These are phyloP conservation scores for Tirmania nivea DNA, from an alignment of 495 filamentous ascomycete genomes.

Conservation along the genomic window DNA sequence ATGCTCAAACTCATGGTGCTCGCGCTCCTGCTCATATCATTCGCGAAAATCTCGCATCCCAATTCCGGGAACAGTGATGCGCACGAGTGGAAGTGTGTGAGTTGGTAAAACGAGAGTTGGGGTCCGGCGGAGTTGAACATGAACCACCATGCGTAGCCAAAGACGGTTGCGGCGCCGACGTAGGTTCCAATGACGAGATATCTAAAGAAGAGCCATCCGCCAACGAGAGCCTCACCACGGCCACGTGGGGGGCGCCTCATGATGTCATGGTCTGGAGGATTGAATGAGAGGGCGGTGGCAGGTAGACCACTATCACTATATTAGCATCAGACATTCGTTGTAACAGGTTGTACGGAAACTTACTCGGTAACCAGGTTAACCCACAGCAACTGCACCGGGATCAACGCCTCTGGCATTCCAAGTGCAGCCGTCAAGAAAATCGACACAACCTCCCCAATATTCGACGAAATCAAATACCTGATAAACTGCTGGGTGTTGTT, in stretches of 20 bases:
- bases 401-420: conserved; percentile 94
- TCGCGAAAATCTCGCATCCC: conserved; percentile 82
- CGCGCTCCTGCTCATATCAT: conserved; percentile 72
- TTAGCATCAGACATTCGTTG: neutral
- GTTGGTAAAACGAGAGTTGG: conserved; percentile 76
- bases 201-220: conserved; percentile 91
- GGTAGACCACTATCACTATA: conserved; percentile 41
- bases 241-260: conserved; percentile 82
- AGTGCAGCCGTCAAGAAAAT: conserved; percentile 95
- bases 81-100: conserved; percentile 90
- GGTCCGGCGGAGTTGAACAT: conserved; percentile 86
- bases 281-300: conserved; percentile 91
- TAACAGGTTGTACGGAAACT: neutral
- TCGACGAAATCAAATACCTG: conserved; percentile 94
- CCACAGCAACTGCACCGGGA: conserved; percentile 95
- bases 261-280: conserved; percentile 89
- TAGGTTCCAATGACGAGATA: conserved; percentile 94
- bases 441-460: conserved; percentile 98
- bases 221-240: conserved; percentile 76
- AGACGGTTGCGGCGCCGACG: conserved; percentile 85
- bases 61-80: conserved; percentile 67
- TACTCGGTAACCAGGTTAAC: conserved; percentile 90
- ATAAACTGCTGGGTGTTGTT: conserved; percentile 99
- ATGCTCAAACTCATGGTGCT: conserved; percentile 85
- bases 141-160: conserved; percentile 99